These are phyloP conservation scores for Solanum pennellii DNA, from an alignment of 257 asterid genomes.

Conservation along the genomic window DNA sequence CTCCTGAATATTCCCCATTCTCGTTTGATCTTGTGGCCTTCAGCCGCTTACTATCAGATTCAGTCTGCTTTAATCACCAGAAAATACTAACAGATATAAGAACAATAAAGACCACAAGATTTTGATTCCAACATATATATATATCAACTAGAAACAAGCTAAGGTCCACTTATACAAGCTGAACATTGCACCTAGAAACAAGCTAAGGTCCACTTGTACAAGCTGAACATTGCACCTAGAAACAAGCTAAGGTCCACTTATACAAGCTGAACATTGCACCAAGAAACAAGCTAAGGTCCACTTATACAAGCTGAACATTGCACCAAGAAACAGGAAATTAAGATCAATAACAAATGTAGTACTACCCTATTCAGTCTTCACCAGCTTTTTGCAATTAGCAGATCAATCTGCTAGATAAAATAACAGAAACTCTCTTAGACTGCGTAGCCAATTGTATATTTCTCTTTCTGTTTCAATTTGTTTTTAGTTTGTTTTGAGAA, in stretches of 20 bases:
- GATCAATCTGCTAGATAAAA: background rate
- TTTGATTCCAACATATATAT: background rate
- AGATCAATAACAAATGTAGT: background rate
- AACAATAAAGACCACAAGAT: background rate
- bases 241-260: background rate
- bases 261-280: background rate
- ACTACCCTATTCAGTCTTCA: background rate
- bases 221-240: background rate
- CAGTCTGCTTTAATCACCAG: slow-evolving; percentile 13
- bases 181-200: background rate
- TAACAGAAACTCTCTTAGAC: background rate
- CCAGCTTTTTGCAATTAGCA: background rate
- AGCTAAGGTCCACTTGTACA: background rate
- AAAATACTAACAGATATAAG: background rate
- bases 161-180: background rate
- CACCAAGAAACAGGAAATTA: background rate
- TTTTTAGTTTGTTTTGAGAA: background rate
- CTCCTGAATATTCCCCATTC: slow-evolving; percentile 6
- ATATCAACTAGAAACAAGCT: background rate
- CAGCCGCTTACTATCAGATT: slow-evolving; percentile 17
- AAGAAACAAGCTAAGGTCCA: background rate
- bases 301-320: background rate
- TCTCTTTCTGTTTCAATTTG: background rate
- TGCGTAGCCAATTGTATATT: background rate
- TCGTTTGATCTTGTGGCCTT: slow-evolving; percentile 18